A percentile compares a stretch with the other conserved stretches of the same genome.
Evolutionary conservation across 2,329 filamentous ascomycete species (phyloP).

Genomic region (Colletotrichum sp.): DNA sequence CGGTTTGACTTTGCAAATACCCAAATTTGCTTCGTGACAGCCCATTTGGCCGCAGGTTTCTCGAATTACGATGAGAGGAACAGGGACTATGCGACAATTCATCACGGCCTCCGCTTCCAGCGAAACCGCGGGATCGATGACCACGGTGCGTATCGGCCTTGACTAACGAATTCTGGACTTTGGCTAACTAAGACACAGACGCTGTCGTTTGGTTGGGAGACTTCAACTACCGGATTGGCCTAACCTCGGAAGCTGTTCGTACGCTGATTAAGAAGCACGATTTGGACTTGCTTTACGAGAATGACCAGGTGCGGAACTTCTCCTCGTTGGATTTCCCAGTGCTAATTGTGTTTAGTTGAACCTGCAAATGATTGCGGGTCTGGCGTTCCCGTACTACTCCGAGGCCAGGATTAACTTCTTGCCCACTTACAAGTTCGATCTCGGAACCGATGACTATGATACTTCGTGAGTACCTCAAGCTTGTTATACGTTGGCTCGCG

Average conservation of each 20-base stretch:
- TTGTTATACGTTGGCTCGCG: not conserved
- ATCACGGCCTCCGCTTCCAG: conserved; percentile 87
- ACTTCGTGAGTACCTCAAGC: conserved; percentile 67
- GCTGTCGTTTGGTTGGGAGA: conserved; percentile 94
- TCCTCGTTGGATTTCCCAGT: not conserved
- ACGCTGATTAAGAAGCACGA: conserved; percentile 75
- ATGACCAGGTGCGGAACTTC: conserved; percentile 72
- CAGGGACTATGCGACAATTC: conserved; percentile 88
- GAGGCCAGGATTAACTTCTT: conserved; percentile 87
- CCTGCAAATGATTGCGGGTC: conserved; percentile 92
- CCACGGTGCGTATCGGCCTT: conserved; percentile 62
- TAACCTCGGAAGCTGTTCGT: conserved; percentile 79
- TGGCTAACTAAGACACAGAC: conserved; percentile 40
- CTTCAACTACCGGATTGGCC: conserved; percentile 96
- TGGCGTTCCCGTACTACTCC: conserved; percentile 89
- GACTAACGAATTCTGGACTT: not conserved
- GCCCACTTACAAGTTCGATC: conserved; percentile 95
- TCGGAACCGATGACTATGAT: conserved; percentile 88
- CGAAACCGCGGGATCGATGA: conserved; percentile 90
- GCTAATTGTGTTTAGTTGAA: conserved; percentile 67
- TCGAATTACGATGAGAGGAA: conserved; percentile 97
- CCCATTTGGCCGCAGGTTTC: conserved; percentile 94
- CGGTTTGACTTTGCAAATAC: conserved; percentile 94
- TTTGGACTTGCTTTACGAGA: conserved; percentile 82
- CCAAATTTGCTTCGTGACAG: conserved; percentile 92